These are phyloP conservation scores for Ehretia macrophylla DNA, from an alignment of 257 asterid species.

Conservation along the genomic window DNA sequence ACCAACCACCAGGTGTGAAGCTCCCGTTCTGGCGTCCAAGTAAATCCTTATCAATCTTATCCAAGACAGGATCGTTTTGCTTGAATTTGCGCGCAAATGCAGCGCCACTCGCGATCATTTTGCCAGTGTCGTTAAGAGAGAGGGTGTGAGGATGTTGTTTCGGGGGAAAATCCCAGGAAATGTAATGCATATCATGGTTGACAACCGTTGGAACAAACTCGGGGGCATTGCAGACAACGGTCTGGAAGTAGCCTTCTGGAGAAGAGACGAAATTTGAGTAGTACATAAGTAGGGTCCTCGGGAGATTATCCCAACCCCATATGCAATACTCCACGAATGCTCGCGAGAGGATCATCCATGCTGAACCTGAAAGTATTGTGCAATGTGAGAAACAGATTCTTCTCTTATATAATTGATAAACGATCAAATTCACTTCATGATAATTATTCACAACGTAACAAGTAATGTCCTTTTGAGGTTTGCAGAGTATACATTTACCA, in stretches of 20 bases:
- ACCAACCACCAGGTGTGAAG: constrained; percentile 95
- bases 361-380: constrained; percentile 62
- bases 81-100: constrained; percentile 92
- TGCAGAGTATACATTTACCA: no score
- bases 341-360: constrained; percentile 91
- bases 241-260: constrained; percentile 96
- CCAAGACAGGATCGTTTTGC: constrained; percentile 45
- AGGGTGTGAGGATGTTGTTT: constrained; percentile 77
- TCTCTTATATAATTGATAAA: no score
- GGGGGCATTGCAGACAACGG: constrained; percentile 87
- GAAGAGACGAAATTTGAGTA: constrained; percentile 89
- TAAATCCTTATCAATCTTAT: constrained; percentile 61
- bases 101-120: constrained; percentile 64
- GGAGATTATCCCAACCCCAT: constrained; percentile 98
- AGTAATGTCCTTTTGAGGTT: no score
- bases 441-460: no score
- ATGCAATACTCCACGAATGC: constrained; percentile 76
- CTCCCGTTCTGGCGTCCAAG: constrained; percentile 54
- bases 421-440: no score
- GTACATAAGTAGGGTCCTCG: constrained; percentile 91
- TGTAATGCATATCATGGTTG: constrained; percentile 94
- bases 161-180: constrained; percentile 91
- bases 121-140: constrained; percentile 56
- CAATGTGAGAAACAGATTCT: neutral
- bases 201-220: constrained; percentile 62